Evolutionary conservation across 805 yeast species (phyloP).

Genomic region (Scheffersomyces stipitis): DNA sequence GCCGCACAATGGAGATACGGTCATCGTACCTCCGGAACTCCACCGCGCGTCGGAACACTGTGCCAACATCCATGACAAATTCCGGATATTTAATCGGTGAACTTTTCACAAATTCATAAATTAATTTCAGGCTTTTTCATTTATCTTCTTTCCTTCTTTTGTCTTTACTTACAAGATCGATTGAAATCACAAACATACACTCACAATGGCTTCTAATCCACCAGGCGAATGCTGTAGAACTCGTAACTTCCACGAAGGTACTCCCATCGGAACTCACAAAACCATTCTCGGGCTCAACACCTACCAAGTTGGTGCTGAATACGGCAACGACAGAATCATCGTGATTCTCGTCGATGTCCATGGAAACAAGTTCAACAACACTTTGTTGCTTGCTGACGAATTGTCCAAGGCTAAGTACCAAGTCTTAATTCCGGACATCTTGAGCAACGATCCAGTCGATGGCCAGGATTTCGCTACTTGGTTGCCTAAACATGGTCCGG

Average conservation of each 20-base stretch:
- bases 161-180: too few relatives aligned
- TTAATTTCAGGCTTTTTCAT: too few relatives aligned
- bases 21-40: too few relatives aligned
- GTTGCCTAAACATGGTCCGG: slow-evolving; percentile 53
- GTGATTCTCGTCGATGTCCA: slow-evolving; percentile 69
- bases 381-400: slow-evolving; percentile 60
- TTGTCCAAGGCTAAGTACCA: slow-evolving; percentile 55
- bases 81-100: too few relatives aligned
- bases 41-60: too few relatives aligned
- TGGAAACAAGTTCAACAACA: slow-evolving; percentile 62
- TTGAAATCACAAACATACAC: too few relatives aligned
- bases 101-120: too few relatives aligned
- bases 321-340: slow-evolving; percentile 45
- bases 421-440: slow-evolving; percentile 75
- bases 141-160: too few relatives aligned
- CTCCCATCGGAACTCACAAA: slow-evolving; percentile 43
- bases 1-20: too few relatives aligned
- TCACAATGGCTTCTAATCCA: slow-evolving; percentile 17
- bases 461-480: slow-evolving; percentile 38
- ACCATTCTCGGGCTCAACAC: slow-evolving; percentile 43
- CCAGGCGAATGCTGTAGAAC: slow-evolving; percentile 41
- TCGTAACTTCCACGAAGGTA: slow-evolving; percentile 49
- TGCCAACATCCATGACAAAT: too few relatives aligned
- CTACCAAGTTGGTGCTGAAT: slow-evolving; percentile 27
- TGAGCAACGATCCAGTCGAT: slow-evolving; percentile 46